Evolutionary conservation across 108 stramenopile species (phyloP), one percentile per base, ranked within the genome.

Genomic region (Skeletonema marinoi): DNA sequence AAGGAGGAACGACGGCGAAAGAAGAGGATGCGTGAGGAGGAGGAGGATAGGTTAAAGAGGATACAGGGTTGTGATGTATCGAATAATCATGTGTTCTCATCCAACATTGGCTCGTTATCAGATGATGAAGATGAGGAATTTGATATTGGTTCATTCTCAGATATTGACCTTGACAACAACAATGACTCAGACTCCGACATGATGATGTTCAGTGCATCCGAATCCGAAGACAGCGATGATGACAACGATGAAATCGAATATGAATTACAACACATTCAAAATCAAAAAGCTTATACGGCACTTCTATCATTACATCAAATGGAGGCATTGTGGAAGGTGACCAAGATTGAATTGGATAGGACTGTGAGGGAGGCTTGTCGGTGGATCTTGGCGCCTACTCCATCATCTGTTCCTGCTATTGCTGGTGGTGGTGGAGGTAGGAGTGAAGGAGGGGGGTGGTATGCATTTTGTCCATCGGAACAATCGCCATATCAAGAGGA

Each of bases 251-350:
- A 66, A 71, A 35, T 64, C 4, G 88, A 91, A 5, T 78, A 88
- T 35, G 79, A 89, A 21, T 61, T 87, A n/a, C 69, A 79, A 59
- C 64, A 85, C 32, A 17, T 64, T 12, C 82, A 85, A 73, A 32
- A 77, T 21, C 54, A 82, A 41, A 87, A 89, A 63, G 88, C 89
- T 11, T 72, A 82, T 65, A 78, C 70, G 58, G 89, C 90, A 31
- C 32, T 90, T 17, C 68, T 94, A 25, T 71, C 87, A 29, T 76
- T 88, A 54, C 74, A 91, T 58, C 91, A 94, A 72, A 73, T 92
- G 36, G 91, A 94, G 21, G 93, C 91, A 16, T 50, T 94, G 21
- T 94, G 93, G 93, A 94, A 92, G 73, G 78, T 92, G 5, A 81
- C 82, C 61, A 94, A 94, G 74, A 91, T 94, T 48, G 89, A 92